Base-by-base conservation (phyloP, 169 alveolate species). In the Plasmodium inui region DNA sequence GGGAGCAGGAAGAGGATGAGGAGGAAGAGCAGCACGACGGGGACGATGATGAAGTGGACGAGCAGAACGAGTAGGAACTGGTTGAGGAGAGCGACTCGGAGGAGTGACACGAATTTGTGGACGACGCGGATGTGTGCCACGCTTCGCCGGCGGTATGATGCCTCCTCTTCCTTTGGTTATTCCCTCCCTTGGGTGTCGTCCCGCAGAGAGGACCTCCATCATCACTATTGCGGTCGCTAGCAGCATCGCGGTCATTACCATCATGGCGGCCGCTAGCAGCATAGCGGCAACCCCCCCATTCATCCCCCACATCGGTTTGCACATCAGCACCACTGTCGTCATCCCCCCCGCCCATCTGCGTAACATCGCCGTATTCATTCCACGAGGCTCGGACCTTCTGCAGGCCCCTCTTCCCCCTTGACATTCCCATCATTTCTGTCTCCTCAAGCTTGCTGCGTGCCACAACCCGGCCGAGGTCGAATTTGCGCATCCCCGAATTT, bases 31-130 rank as follows among this genome's bases (percentile, higher is more conserved):
- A 46, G 9, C 19, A 17, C 5, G 67, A 57, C 7, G 92, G 73
- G 17, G n/a, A n/a, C 34, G 39, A 71, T 1, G 84, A 46, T 0
- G 39, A 26, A 8, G 79, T 26, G 28, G 92, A 71, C 5, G 79
- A 46, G 9, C 19, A 17, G 12, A 78, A 57, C 7, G 92, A 84
- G 17, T 17, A 34, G 32, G 84, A 81, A 26, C 46, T 41, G 30
- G 53, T n/a, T 34, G 72, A 81, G 28, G 88, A 81, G 5, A n/a
- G 22, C 22, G 44, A 81, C 26, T 34, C 67, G 71, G 32, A 37
- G 39, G 92, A 83, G 50, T 30, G 37, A 39, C 73, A 83, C 44
- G 28, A 82, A 26, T 61, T 61, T 61, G 61, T 26, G 32, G 72
- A 26, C 14, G 85, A 41, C 28, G 19, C 37, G 32, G 32, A 30